Evolutionary conservation across 2,329 filamentous ascomycete genomes (phyloP).

Genomic region (Didymella sp.): DNA sequence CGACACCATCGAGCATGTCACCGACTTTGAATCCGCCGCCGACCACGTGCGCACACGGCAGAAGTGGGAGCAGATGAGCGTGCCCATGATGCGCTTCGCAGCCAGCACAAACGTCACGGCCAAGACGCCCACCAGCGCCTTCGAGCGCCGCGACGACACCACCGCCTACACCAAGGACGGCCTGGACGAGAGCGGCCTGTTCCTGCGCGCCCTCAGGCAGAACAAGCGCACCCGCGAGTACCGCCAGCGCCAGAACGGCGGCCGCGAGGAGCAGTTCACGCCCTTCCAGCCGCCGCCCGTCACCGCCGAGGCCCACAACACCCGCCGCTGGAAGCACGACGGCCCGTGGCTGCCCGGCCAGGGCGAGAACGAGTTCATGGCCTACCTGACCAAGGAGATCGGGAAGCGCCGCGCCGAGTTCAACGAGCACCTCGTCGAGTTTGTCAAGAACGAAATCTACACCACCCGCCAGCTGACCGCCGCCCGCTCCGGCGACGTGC

Average conservation of each 20-base stretch:
- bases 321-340: constrained; percentile 61
- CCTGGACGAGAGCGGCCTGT: constrained; percentile 37
- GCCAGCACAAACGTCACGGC: constrained; percentile 23
- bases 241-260: constrained; percentile 20
- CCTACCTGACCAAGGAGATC: constrained; percentile 56
- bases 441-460: constrained; percentile 46
- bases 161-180: constrained; percentile 41
- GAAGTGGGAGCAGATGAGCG: constrained; percentile 84
- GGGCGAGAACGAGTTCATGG: constrained; percentile 62
- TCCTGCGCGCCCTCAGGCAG: constrained; percentile 35
- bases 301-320: constrained; percentile 34
- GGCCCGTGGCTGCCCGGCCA: constrained; percentile 66
- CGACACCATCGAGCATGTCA: constrained; percentile 86
- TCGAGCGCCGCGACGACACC: constrained; percentile 43
- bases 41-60: constrained; percentile 81
- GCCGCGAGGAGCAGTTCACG: constrained; percentile 23
- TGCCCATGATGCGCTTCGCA: constrained; percentile 66
- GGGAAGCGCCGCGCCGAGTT: constrained; percentile 46
- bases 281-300: constrained; percentile 33
- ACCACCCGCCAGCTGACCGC: constrained; percentile 32
- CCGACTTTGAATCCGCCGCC: constrained; percentile 82
- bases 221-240: constrained; percentile 24
- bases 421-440: constrained; percentile 39
- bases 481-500: constrained; percentile 18
- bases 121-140: constrained; percentile 33